Percentiles rank a stretch among this genome's conserved stretches.
Evolutionary conservation across 257 asterid species (phyloP).

Genomic region (Forsythia suspensa): DNA sequence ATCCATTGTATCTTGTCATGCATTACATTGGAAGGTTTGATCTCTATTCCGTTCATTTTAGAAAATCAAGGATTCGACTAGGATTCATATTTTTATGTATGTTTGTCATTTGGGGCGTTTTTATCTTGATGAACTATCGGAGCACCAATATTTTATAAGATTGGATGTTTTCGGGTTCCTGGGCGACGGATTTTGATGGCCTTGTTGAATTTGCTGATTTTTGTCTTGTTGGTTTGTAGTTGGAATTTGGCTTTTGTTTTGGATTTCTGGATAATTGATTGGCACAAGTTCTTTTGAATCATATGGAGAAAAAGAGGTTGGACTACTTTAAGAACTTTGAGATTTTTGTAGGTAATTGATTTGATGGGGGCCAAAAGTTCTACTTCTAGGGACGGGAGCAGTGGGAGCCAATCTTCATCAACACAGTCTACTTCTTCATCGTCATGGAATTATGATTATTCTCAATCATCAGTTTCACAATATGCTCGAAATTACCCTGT

Average conservation of each 20-base stretch:
- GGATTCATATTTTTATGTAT: background rate
- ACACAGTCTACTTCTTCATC: constrained; percentile 40
- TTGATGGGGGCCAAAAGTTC: constrained; percentile 88
- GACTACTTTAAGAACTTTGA: constrained; percentile 17
- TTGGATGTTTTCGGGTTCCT: background rate
- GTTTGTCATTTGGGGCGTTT: background rate
- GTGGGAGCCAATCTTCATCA: constrained; percentile 55
- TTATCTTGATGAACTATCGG: background rate
- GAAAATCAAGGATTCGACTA: background rate
- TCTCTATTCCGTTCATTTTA: background rate
- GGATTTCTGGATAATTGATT: constrained; percentile 15
- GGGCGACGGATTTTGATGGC: background rate
- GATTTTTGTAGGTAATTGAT: constrained; percentile 28
- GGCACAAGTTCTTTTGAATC: constrained; percentile 29
- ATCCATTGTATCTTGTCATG: constrained; percentile 28
- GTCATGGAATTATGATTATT: constrained; percentile 46
- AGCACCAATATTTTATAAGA: background rate
- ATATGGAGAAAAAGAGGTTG: constrained; percentile 5
- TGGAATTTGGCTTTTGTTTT: constrained; percentile 10
- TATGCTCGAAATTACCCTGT: constrained; percentile 48
- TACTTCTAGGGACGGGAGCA: constrained; percentile 42
- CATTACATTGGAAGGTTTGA: background rate
- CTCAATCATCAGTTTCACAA: constrained; percentile 47
- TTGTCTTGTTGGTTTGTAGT: constrained; percentile 5
- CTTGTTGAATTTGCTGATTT: background rate